Conservation (phyloP, 768 basidiomycete genomes). For the Termitomyces sp. region DNA sequence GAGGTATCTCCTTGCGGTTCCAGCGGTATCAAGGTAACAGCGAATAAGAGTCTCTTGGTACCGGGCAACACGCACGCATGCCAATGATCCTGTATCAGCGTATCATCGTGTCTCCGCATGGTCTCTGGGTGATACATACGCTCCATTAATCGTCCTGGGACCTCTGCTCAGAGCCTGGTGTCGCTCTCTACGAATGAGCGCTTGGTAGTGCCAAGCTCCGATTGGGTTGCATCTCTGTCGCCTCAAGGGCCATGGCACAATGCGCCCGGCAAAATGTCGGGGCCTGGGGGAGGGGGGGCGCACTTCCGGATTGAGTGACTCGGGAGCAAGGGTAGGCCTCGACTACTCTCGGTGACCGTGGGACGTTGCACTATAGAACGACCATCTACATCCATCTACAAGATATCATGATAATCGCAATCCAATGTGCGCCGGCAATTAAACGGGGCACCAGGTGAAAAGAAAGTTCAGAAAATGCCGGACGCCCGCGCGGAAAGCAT, state of each 20-base stretch:
- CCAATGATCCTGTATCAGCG: conserved; percentile 16
- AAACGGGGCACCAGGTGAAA: background rate
- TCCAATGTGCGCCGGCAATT: background rate
- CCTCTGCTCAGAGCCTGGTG: background rate
- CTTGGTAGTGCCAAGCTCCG: background rate
- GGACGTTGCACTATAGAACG: background rate
- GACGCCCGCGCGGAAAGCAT: background rate
- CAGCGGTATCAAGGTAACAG: conserved; percentile 9
- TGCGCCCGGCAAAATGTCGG: background rate
- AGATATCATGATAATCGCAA: background rate
- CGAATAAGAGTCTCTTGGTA: conserved; percentile 15
- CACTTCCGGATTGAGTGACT: background rate
- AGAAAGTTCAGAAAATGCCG: background rate
- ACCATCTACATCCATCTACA: background rate
- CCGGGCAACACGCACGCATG: conserved; percentile 12
- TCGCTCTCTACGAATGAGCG: background rate
- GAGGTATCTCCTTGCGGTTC: conserved; percentile 13
- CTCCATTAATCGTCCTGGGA: conserved; percentile 5
- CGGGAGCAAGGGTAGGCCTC: background rate
- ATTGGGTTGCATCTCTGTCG: background rate
- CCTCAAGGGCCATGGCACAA: background rate
- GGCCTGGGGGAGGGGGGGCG: background rate
- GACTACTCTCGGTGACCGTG: background rate
- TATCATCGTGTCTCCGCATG: conserved; percentile 5
- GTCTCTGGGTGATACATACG: background rate